Conservation (phyloP, 1,284 basidiomycete genomes). For the Ustilago xerochloae region DNA sequence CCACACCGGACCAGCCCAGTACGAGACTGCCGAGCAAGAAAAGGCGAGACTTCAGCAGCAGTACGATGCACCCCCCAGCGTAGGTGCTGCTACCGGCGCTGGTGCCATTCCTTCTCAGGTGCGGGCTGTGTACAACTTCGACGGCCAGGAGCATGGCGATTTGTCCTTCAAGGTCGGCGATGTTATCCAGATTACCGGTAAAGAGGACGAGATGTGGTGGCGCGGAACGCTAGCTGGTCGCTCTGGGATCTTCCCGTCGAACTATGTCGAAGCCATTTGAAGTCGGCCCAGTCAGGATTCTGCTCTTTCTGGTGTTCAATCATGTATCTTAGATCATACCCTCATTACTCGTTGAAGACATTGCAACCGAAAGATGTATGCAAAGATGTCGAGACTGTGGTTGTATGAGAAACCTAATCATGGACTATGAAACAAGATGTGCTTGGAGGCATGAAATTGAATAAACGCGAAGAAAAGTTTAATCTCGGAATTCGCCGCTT, state of each 20-base stretch:
- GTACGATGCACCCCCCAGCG: constrained; percentile 4
- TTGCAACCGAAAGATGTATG: too few species aligned
- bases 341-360: too few species aligned
- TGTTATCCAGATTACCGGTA: constrained; percentile 36
- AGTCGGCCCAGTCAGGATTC: too few species aligned
- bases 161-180: constrained; percentile 33
- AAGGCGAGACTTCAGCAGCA: constrained; percentile 42
- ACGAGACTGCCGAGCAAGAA: constrained; percentile 40
- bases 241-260: constrained; percentile 40
- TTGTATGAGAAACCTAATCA: constrained; percentile 24
- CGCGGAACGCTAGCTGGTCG: constrained; percentile 22
- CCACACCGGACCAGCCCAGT: neutral
- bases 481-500: neutral
- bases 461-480: neutral
- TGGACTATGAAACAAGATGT: too few species aligned
- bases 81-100: neutral
- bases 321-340: too few species aligned
- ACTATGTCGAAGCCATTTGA: constrained; percentile 28
- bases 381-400: neutral
- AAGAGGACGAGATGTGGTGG: constrained; percentile 52
- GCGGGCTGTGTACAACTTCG: constrained; percentile 38
- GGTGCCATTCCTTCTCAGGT: constrained; percentile 13
- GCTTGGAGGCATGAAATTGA: constrained; percentile 12
- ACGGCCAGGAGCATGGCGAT: constrained; percentile 32
- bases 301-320: too few species aligned